Percentiles rank a stretch among this genome's conserved stretches.
These are phyloP conservation scores for Brasenia schreberi DNA, from an alignment of 164 flowering plant genomes.

Conservation along the genomic window DNA sequence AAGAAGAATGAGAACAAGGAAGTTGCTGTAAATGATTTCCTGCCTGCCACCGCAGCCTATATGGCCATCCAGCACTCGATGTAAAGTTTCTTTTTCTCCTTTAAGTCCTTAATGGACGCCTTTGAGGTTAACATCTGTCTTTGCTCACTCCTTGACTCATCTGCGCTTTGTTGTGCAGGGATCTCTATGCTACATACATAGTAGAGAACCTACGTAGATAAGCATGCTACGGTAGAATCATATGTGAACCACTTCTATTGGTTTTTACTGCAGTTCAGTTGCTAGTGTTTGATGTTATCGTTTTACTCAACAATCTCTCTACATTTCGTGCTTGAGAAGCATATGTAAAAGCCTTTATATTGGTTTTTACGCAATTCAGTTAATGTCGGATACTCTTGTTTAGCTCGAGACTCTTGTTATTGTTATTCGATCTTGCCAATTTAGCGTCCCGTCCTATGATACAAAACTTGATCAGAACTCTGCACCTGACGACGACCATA, in stretches of 20 bases:
- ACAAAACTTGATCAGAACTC: too few species aligned
- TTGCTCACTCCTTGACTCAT: too few species aligned
- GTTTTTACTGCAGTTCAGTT: not conserved
- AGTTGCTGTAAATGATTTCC: slow-evolving; percentile 48
- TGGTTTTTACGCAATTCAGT: not conserved
- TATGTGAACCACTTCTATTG: not conserved
- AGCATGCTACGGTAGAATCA: not conserved
- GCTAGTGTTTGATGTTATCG: not conserved
- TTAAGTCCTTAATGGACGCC: slow-evolving; percentile 1
- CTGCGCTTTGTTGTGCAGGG: slow-evolving; percentile 17
- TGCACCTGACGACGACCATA: too few species aligned
- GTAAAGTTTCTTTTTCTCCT: slow-evolving; percentile 16
- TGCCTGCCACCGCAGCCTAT: slow-evolving; percentile 30
- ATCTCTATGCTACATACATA: slow-evolving; percentile 38
- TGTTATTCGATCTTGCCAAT: too few species aligned
- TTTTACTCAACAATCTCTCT: not conserved
- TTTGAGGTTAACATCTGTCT: too few species aligned
- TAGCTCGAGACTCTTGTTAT: too few species aligned
- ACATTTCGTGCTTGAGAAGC: not conserved
- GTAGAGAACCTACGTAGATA: slow-evolving; percentile 28
- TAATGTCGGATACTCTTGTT: not conserved
- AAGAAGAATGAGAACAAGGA: slow-evolving; percentile 66
- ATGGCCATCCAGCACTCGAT: slow-evolving; percentile 50
- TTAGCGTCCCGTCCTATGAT: too few species aligned
- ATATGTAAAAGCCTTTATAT: not conserved